Conservation (phyloP, 176 grass and related monocot species). For the Coix lacrymajobi region DNA sequence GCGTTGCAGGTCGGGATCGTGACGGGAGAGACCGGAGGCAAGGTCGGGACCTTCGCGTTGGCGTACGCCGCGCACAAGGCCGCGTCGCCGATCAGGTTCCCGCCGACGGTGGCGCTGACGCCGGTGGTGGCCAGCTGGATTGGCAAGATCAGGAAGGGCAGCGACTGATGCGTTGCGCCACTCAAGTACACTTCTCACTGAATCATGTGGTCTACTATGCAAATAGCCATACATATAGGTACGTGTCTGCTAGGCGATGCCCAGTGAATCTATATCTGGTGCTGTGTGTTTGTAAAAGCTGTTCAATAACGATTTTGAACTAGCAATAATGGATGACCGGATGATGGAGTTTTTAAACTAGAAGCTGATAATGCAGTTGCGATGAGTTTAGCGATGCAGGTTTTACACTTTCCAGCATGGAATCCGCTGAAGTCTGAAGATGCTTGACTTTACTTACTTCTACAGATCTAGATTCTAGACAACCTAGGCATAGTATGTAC, state of each 20-base stretch:
- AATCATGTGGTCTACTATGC: not conserved
- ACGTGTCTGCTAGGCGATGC: not conserved
- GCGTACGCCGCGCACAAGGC: constrained; percentile 95
- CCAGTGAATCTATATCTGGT: not conserved
- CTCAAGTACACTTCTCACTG: not conserved
- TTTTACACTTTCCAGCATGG: not conserved
- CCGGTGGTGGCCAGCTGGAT: constrained; percentile 90
- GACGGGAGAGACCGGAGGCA: constrained; percentile 76
- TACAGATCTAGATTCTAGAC: not conserved
- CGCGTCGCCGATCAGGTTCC: constrained; percentile 97
- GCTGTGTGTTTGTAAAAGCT: constrained; percentile 16
- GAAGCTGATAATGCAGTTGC: not conserved
- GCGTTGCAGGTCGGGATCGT: constrained; percentile 54
- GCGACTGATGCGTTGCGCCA: constrained; percentile 27
- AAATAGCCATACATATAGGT: not conserved
- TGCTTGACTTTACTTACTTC: not conserved
- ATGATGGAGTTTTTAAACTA: not conserved
- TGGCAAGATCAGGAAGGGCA: constrained; percentile 53
- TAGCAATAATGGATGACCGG: not conserved
- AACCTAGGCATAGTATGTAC: not conserved
- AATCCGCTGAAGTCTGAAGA: not conserved
- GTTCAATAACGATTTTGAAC: not conserved
- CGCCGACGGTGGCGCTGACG: constrained; percentile 87
- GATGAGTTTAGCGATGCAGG: not conserved
- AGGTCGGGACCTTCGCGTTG: constrained; percentile 83